Base-by-base conservation (phyloP, 495 filamentous ascomycete species). In the Penicillium taxi region DNA sequence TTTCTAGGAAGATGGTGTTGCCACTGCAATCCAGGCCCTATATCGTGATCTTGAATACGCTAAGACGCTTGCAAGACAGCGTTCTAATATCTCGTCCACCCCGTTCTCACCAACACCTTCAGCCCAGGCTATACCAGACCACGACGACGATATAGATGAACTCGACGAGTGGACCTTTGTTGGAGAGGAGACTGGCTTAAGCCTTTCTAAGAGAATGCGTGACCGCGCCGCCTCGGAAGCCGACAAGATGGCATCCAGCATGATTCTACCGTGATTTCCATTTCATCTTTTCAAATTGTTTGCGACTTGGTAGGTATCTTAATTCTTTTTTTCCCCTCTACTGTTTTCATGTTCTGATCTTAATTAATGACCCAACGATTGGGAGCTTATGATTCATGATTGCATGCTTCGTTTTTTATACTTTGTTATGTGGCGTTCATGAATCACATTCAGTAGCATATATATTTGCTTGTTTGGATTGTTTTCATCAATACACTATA, bases 31-130 rank as follows among this genome's bases (percentile, higher is more conserved):
- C 43, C 85, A 96, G 53, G 80, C 80, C 36, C 86, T 98, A 35
- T 98, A 96, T 56, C 81, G 91, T 7, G 91, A 96, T 55, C 72
- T 98, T 26, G 91, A 96, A 53, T 96, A 96, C 42, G 93, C 91
- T n/a, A 84, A 79, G 56, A 82, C 81, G 13, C 67, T 96, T 35
- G 82, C 94, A 60, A 84, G 82, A 56, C 69, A 73, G 47, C 73
- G 67, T 26, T 63, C 58, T 0, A 55, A 53, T 33, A 52, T 58
- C 16, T 66, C 68, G 9, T 54, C 62, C 5, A 66, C 63, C 9
- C 61, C 64, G 0, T 65, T 64, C 37, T 66, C 59, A 7, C 62
- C 64, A 4, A 63, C 56, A 1, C 63, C 60, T 1, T 49, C 59
- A 6, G 53, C 61, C 12, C 55, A 56, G 37, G 49, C 50, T 22